Evolutionary conservation across 108 stramenopile genomes (phyloP).

Genomic region (Nannochloropsis salina): DNA sequence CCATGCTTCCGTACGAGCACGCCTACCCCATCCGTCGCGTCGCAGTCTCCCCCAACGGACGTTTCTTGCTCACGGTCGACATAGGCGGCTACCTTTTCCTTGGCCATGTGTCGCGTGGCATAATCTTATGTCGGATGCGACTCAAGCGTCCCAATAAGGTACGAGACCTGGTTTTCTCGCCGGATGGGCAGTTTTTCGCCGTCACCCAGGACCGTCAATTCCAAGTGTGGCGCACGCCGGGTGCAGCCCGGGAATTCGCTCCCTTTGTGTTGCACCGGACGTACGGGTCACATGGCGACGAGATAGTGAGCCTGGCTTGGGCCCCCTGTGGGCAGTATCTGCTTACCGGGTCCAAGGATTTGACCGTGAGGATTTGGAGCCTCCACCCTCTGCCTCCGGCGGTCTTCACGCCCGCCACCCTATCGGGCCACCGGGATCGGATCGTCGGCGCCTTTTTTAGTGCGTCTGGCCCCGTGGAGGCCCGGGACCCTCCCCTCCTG

Average conservation of each 20-base stretch:
- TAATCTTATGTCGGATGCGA: not conserved
- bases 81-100: not conserved
- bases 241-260: slow-evolving; percentile 19
- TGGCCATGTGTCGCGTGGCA: not conserved
- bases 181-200: slow-evolving; percentile 18
- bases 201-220: not conserved
- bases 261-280: slow-evolving; percentile 9
- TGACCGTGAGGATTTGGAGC: not conserved
- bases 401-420: not conserved
- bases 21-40: not conserved
- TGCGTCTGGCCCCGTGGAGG: not conserved
- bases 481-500: not conserved
- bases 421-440: slow-evolving; percentile 12
- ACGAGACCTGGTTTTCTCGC: slow-evolving; percentile 1
- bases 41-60: not conserved
- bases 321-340: not conserved
- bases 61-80: slow-evolving; percentile 18
- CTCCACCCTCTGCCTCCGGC: not conserved
- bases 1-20: slow-evolving; percentile 1
- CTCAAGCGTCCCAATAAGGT: not conserved
- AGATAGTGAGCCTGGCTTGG: not conserved
- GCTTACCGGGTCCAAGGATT: not conserved
- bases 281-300: not conserved
- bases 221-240: slow-evolving; percentile 21
- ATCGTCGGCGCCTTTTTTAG: not conserved